Conservation (phyloP, 768 basidiomycete genomes). For the Amanita brunnescens region DNA sequence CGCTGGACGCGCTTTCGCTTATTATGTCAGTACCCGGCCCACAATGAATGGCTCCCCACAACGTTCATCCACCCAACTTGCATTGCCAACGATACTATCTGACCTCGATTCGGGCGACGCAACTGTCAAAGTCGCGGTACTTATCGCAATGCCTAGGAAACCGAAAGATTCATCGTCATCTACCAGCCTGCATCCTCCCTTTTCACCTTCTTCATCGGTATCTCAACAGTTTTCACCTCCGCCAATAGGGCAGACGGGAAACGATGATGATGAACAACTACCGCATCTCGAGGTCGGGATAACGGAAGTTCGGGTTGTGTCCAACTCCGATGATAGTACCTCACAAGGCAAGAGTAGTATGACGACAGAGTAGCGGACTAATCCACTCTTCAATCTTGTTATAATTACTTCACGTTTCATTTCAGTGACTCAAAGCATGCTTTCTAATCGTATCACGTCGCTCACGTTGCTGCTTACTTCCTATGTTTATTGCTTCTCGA, state of each 20-base stretch:
- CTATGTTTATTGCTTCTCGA: too few species aligned
- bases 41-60: background rate
- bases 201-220: constrained; percentile 8
- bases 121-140: constrained; percentile 21
- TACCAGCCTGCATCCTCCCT: background rate
- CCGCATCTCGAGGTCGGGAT: constrained; percentile 26
- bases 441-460: too few species aligned
- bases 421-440: background rate
- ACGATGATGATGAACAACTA: constrained; percentile 15
- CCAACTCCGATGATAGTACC: constrained; percentile 1
- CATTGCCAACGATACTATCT: background rate
- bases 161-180: constrained; percentile 8
- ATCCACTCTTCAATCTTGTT: background rate
- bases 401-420: background rate
- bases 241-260: background rate
- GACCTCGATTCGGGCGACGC: constrained; percentile 3
- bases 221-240: background rate
- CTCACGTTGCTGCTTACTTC: too few species aligned
- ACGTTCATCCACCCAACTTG: constrained; percentile 2
- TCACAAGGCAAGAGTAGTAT: background rate
- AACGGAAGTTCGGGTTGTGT: constrained; percentile 16
- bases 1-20: background rate
- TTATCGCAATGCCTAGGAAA: constrained; percentile 26
- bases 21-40: background rate
- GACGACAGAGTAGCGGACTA: background rate